These are phyloP conservation scores for Rhizodiscina lignyota DNA, from an alignment of 495 filamentous ascomycete species.

Conservation along the genomic window DNA sequence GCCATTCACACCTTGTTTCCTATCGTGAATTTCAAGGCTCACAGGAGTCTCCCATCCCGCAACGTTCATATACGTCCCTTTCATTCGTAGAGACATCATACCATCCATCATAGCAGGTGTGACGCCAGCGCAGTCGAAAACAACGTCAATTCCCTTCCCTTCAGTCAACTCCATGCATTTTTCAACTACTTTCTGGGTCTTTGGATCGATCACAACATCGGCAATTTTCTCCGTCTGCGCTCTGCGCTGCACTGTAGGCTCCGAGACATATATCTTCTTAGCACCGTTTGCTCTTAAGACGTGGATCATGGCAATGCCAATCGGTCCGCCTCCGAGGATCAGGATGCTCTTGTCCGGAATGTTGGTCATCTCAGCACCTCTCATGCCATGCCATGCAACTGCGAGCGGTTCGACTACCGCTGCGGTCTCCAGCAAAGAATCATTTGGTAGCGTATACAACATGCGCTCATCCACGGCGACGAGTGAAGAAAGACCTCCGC, in stretches of 20 bases:
- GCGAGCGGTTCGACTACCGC: slow-evolving; percentile 45
- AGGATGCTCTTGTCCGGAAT: slow-evolving; percentile 28
- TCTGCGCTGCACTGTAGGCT: slow-evolving; percentile 31
- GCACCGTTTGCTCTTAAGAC: slow-evolving; percentile 32
- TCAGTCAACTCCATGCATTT: slow-evolving; percentile 28
- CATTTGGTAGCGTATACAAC: slow-evolving; percentile 11
- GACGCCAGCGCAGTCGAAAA: slow-evolving; percentile 43
- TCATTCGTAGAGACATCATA: slow-evolving; percentile 28
- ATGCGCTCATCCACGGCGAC: slow-evolving; percentile 9
- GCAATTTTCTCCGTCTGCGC: slow-evolving; percentile 33
- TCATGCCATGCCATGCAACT: slow-evolving; percentile 53
- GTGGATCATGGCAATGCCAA: slow-evolving; percentile 45
- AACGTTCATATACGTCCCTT: slow-evolving; percentile 44
- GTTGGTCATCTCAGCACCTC: slow-evolving; percentile 32
- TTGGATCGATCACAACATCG: slow-evolving; percentile 36
- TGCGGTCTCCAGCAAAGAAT: slow-evolving; percentile 7
- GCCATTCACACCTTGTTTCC: too few species aligned
- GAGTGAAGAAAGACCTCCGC: slow-evolving; percentile 12
- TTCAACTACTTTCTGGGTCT: slow-evolving; percentile 31
- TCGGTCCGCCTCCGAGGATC: slow-evolving; percentile 44
- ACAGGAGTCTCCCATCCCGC: slow-evolving; percentile 41
- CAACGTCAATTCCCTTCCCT: slow-evolving; percentile 28
- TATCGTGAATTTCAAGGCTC: too few species aligned
- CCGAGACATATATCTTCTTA: slow-evolving; percentile 37
- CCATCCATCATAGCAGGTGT: slow-evolving; percentile 32